Conservation (phyloP, 306 rosid genomes). For the Acacia melanoxylon region DNA sequence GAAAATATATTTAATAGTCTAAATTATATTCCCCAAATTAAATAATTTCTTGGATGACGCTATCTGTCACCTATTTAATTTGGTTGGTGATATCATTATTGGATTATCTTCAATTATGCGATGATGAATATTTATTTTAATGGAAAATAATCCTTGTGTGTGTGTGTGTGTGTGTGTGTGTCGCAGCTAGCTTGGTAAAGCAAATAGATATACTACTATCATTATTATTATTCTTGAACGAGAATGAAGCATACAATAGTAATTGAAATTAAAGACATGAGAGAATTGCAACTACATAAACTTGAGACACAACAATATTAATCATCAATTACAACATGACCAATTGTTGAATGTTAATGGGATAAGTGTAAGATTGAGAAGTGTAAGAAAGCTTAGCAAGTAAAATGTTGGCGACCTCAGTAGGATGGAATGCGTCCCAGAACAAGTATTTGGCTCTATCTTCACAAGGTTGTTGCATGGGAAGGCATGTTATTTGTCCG, state of each 20-base stretch:
- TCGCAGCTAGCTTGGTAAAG: no score
- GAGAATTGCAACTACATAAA: neutral
- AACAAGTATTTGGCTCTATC: conserved; percentile 71
- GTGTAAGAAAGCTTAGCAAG: conserved; percentile 55
- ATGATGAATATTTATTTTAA: no score
- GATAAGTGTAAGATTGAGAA: conserved; percentile 63
- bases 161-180: no score
- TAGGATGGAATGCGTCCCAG: conserved; percentile 96
- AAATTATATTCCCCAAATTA: no score
- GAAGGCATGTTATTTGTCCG: conserved; percentile 88
- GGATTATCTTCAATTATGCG: no score
- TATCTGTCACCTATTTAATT: no score
- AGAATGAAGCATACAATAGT: neutral
- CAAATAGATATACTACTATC: no score
- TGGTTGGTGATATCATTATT: no score
- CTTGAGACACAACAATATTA: neutral
- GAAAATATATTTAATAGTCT: no score
- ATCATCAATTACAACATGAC: conserved; percentile 39
- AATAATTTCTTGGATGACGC: no score
- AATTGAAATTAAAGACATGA: neutral
- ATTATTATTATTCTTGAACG: neutral
- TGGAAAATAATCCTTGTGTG: no score
- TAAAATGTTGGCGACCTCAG: conserved; percentile 66
- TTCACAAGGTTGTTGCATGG: conserved; percentile 67
- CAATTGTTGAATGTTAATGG: conserved; percentile 79